Base-by-base conservation (phyloP, 257 asterid genomes). In the Hygrophila difformis region DNA sequence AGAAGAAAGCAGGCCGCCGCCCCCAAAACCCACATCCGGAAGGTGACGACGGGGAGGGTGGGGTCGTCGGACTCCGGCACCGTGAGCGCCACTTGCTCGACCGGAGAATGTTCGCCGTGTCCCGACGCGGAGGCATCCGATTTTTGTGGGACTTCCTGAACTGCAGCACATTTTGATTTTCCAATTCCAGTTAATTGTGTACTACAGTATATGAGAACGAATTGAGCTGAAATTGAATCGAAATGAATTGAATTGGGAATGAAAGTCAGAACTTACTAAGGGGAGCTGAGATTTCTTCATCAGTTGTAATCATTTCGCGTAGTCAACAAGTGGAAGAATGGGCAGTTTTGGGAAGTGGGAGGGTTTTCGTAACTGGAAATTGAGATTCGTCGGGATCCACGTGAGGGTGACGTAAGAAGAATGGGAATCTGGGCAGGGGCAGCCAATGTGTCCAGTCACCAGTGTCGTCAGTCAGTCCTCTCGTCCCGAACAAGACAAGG, bases 61-160 rank as follows among this genome's bases (percentile, higher is more conserved):
- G 77, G 50, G 53, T 86, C 94, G 44, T 86, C 96, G 53, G 72
- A 63, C 29, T 64, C 49, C 55, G 88, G 87, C 0, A 86, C 96
- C n/a, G 96, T 86, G 63, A 86, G 73, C 3, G 93, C 78, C 49
- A 86, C 94, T 39, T 82, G 87, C 60, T 77, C 89, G 20, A 82
- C 78, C 55, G 87, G 75, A 52, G 94, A 79, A 49, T 63, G 79
- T 12, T 73, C 73, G 0, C 61, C 79, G 18, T 53, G 53, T 40
- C 13, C 24, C 9, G 23, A 36, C 22, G 68, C 17, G 50, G 75
- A 53, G 44, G 56, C 78, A 59, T 53, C 39, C 12, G 39, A 12
- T 18, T 53, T 18, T 31, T 10, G 34, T 44, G 47, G 53, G 14
- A 5, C 19, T 38, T 55, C 44, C 18, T 57, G 51, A 73, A n/a